phyloP scores from a whole-genome alignment of 352 stramenopile species.

The Phytophthora idaei region DNA sequence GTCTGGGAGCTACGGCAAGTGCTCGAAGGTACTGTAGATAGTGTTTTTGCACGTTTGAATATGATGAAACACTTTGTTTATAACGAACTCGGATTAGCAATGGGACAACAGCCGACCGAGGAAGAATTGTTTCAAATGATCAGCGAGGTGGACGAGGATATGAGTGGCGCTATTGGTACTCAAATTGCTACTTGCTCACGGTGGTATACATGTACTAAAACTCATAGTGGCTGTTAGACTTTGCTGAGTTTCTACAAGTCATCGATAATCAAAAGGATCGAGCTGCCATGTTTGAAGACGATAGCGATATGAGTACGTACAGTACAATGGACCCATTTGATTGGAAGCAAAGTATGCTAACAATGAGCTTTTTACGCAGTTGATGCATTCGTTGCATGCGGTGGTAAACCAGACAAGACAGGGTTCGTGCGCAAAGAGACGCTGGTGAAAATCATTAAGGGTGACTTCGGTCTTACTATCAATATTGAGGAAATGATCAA shows the following conservation, averaged over 20 bases:
- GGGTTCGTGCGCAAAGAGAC: constrained; percentile 92
- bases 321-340: constrained; percentile 5
- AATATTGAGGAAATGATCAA: constrained; percentile 98
- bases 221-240: constrained; percentile 70
- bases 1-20: constrained; percentile 93
- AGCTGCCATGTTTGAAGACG: constrained; percentile 95
- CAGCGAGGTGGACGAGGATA: constrained; percentile 89
- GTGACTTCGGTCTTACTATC: constrained; percentile 96
- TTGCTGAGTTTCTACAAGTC: constrained; percentile 98
- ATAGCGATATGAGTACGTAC: constrained; percentile 94
- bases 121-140: constrained; percentile 99
- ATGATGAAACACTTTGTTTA: neutral
- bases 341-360: neutral
- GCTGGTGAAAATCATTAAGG: constrained; percentile 95
- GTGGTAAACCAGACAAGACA: constrained; percentile 92
- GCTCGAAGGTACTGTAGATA: constrained; percentile 80
- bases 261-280: constrained; percentile 98
- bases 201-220: neutral
- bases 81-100: constrained; percentile 55
- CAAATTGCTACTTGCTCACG: neutral
- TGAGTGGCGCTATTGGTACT: constrained; percentile 93
- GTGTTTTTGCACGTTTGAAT: neutral
- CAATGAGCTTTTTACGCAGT: constrained; percentile 43
- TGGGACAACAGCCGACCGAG: constrained; percentile 98
- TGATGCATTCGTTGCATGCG: constrained; percentile 97